These are phyloP conservation scores for Simmondsia chinensis DNA, from an alignment of 148 eudicot genomes.

Conservation along the genomic window DNA sequence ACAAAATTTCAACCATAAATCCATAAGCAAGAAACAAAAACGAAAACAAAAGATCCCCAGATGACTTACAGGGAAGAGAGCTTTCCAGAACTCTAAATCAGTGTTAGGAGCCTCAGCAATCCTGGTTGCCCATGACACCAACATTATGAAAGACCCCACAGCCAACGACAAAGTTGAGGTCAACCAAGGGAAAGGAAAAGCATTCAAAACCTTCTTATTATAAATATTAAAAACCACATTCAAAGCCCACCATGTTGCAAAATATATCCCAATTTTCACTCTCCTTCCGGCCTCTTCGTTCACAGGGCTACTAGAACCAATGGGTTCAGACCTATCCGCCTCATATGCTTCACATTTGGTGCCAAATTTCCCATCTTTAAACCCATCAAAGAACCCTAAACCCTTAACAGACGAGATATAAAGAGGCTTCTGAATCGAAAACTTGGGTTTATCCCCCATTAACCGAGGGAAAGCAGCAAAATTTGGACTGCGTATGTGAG, in stretches of 20 bases:
- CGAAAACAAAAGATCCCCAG: not conserved
- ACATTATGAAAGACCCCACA: conserved; percentile 84
- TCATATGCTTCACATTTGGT: conserved; percentile 70
- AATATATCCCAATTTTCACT: conserved; percentile 70
- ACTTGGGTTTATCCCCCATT: conserved; percentile 14
- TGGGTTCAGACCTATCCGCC: conserved; percentile 51
- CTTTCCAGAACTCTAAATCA: conserved; percentile 82
- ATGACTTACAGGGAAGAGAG: conserved; percentile 71
- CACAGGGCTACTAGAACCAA: conserved; percentile 9
- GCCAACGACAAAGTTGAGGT: conserved; percentile 86
- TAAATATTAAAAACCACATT: conserved; percentile 89
- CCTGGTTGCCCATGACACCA: conserved; percentile 69
- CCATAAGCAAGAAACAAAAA: too few species aligned
- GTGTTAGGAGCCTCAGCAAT: conserved; percentile 68
- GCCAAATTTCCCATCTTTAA: conserved; percentile 14
- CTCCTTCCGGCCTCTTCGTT: conserved; percentile 41
- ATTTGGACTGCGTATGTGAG: conserved; percentile 21
- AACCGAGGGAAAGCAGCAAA: conserved; percentile 16
- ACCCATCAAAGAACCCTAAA: conserved; percentile 18
- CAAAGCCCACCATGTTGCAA: conserved; percentile 95
- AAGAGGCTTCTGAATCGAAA: conserved; percentile 42
- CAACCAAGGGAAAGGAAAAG: conserved; percentile 85
- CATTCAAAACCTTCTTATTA: conserved; percentile 92
- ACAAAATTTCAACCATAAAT: conserved; percentile 2
- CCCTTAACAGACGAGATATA: conserved; percentile 26